Evolutionary conservation across 2,329 filamentous ascomycete genomes (phyloP), one percentile per base, ranked within the genome.

Genomic region (Apiospora aurea): DNA sequence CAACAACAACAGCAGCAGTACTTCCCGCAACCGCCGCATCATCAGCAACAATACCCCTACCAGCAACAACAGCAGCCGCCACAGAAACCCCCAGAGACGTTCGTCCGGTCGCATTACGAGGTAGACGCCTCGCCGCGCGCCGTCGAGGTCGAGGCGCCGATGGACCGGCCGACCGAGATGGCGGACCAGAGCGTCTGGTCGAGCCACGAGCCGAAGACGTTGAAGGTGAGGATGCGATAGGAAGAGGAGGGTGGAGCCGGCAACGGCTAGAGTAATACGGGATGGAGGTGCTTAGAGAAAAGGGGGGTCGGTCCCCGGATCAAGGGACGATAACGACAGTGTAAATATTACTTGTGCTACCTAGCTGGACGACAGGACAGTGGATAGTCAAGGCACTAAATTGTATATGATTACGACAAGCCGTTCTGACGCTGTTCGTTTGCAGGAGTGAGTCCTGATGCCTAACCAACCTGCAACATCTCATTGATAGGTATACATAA

Each of bases 141-240:
- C 53, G 53, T 61, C 16, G 53, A 61, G 53, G 53, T 61, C 16
- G 53, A 61, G 53, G 53, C 53, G 53, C 29, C 53, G 0, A 61
- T 61, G 29, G 29, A 8, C 26, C 29, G 29, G 29, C 53, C 53
- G 53, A 61, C 26, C 53, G 53, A 61, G 29, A 38, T 61, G 53
- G 53, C 53, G 53, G 53, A 61, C 16, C 53, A 61, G 53, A 61
- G 53, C 26, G 18, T 61, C 26, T 61, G 53, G 53, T 61, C 53
- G 16, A 61, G 21, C 34, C 53, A 61, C 7, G 53, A 61, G 53
- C 53, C 53, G 16, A 61, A 61, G 29, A 38, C 29, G n/a, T 18
- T 57, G 29, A 34, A 2, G 29, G 21, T 18, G 53, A 18, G 18
- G 14, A 51, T 44, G 67, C 66, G 34, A 29, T 26, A n/a, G 41